Conservation (phyloP, 441 rosid genomes). For the Pelargonium cotyledonis region DNA sequence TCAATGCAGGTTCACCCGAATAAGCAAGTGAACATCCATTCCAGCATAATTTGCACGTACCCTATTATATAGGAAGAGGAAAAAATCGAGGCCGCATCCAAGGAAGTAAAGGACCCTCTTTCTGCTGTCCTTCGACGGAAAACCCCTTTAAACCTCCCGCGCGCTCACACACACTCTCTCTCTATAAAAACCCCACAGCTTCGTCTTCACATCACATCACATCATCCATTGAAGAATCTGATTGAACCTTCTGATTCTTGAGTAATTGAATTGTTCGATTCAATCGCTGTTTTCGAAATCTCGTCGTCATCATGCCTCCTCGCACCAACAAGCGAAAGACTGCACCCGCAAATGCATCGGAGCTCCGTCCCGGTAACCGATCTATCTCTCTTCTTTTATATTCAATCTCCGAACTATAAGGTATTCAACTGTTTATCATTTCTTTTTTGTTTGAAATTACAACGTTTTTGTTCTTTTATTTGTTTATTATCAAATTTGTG, state of each 20-base stretch:
- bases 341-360: constrained; percentile 5
- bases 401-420: background rate
- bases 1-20: too few relatives aligned
- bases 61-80: too few relatives aligned
- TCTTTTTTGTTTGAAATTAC: too few relatives aligned
- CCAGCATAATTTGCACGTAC: too few relatives aligned
- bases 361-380: background rate
- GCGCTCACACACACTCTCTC: too few relatives aligned
- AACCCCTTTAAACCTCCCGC: too few relatives aligned
- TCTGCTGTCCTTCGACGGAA: too few relatives aligned
- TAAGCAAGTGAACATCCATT: too few relatives aligned
- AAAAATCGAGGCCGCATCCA: too few relatives aligned
- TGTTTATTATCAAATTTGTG: background rate
- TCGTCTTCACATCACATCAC: background rate
- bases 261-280: background rate
- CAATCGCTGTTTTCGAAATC: background rate
- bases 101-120: too few relatives aligned
- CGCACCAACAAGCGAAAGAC: background rate
- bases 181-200: too few relatives aligned
- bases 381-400: background rate
- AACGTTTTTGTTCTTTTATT: too few relatives aligned
- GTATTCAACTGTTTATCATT: background rate
- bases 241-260: background rate
- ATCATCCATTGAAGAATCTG: background rate
- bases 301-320: background rate